Conservation (phyloP, 148 eudicot species). For the Suaeda aralocaspica region DNA sequence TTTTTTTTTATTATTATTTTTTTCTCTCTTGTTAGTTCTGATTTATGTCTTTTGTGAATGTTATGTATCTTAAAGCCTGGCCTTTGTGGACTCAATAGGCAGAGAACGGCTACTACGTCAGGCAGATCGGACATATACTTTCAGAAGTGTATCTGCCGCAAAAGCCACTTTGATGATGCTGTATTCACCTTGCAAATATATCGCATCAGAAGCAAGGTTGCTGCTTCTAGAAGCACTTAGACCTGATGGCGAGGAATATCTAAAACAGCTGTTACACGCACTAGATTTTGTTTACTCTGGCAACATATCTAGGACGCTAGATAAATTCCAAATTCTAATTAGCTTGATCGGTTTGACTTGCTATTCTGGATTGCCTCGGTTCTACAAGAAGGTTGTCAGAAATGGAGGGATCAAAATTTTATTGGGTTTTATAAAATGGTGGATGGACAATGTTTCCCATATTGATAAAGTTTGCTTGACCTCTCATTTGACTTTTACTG, state of each 20-base stretch:
- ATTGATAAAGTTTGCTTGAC: constrained; percentile 36
- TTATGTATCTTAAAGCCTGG: constrained; percentile 38
- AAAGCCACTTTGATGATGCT: constrained; percentile 78
- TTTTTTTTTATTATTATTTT: background rate
- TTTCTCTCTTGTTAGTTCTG: constrained; percentile 5
- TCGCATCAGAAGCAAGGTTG: constrained; percentile 49
- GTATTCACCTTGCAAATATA: constrained; percentile 67
- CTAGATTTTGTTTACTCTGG: constrained; percentile 36
- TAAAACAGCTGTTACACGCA: constrained; percentile 40
- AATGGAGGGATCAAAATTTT: constrained; percentile 46
- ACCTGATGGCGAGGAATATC: constrained; percentile 33
- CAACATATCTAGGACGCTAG: constrained; percentile 33
- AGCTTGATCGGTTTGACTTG: constrained; percentile 62
- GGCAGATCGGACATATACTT: constrained; percentile 28
- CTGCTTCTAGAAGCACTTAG: constrained; percentile 43
- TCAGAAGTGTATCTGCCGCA: constrained; percentile 47
- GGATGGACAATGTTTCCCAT: constrained; percentile 41
- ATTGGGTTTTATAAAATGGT: constrained; percentile 46
- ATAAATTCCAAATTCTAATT: constrained; percentile 45
- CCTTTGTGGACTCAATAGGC: constrained; percentile 54
- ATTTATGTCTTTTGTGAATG: constrained; percentile 14
- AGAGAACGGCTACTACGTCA: constrained; percentile 44
- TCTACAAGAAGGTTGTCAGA: constrained; percentile 32
- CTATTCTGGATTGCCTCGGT: constrained; percentile 49
- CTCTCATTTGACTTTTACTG: constrained; percentile 39